Percentiles rank a stretch among this genome's conserved stretches.
Evolutionary conservation across 202 grass and related monocot genomes (phyloP).

Genomic region (Cymbopogon flexuosus): DNA sequence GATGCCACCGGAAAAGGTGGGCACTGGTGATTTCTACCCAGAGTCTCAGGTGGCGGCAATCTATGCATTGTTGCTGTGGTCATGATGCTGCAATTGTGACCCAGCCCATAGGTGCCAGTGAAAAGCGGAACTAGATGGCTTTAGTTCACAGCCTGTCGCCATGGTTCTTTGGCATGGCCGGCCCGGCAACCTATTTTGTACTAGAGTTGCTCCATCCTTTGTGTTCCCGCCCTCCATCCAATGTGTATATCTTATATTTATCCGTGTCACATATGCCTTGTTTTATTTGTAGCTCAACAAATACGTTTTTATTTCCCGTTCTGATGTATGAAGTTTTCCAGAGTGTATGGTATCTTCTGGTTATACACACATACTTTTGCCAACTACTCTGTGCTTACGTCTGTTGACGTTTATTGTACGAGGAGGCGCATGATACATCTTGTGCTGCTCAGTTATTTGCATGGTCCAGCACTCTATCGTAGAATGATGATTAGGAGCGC

Average conservation of each 20-base stretch:
- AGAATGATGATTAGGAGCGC: too few species aligned
- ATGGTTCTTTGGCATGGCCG: constrained; percentile 24
- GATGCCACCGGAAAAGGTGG: constrained; percentile 29
- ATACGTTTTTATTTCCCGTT: background rate
- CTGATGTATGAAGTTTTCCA: background rate
- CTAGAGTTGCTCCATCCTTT: constrained; percentile 6
- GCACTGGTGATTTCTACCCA: background rate
- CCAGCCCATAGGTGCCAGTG: background rate
- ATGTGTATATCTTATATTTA: constrained; percentile 23
- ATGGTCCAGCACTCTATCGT: background rate
- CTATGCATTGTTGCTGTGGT: background rate
- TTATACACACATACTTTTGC: background rate
- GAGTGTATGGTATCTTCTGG: background rate
- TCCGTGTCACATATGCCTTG: background rate
- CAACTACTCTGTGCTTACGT: background rate
- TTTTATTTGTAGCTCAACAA: constrained; percentile 27
- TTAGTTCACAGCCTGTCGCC: constrained; percentile 21
- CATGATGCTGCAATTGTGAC: background rate
- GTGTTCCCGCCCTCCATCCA: background rate
- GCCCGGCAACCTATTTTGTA: constrained; percentile 28
- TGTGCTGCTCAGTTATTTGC: background rate
- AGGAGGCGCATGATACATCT: background rate
- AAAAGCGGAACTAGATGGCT: constrained; percentile 26
- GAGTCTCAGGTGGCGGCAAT: background rate
- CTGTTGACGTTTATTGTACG: background rate